These are phyloP conservation scores for Fagopyrum homotropicum DNA, from an alignment of 148 eudicot species.

Conservation along the genomic window DNA sequence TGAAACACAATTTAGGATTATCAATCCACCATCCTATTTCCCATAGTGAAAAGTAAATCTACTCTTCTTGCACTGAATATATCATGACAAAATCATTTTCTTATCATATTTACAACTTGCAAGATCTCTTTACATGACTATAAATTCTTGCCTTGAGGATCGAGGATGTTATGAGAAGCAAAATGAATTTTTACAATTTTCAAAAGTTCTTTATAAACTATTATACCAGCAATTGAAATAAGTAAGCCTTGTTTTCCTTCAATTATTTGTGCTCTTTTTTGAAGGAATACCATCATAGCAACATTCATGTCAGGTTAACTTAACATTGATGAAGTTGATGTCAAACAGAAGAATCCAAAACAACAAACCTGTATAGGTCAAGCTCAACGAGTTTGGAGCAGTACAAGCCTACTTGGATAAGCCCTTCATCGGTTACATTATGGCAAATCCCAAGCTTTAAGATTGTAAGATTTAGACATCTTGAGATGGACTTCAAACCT, in stretches of 20 bases:
- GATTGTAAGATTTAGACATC: slow-evolving; percentile 51
- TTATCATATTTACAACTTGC: neutral
- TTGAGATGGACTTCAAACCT: slow-evolving; percentile 84
- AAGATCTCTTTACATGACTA: neutral
- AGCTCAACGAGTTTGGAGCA: slow-evolving; percentile 80
- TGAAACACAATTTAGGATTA: neutral
- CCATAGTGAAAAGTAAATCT: neutral
- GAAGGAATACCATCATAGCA: neutral
- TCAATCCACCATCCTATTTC: neutral
- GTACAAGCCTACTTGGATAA: slow-evolving; percentile 48
- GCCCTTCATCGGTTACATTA: slow-evolving; percentile 70
- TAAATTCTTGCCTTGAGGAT: neutral
- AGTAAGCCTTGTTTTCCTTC: neutral
- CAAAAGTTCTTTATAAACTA: too few species aligned
- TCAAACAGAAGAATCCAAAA: neutral
- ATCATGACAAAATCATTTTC: neutral
- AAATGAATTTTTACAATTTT: neutral
- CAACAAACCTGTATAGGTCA: slow-evolving; percentile 74
- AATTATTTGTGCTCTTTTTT: neutral
- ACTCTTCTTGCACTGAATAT: neutral
- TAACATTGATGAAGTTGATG: neutral
- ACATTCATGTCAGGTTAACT: neutral
- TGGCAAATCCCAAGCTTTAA: slow-evolving; percentile 82
- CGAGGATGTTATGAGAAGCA: neutral
- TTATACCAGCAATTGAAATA: neutral